Evolutionary conservation across 768 basidiomycete species (phyloP).

Genomic region (Trametopsis cervina): DNA sequence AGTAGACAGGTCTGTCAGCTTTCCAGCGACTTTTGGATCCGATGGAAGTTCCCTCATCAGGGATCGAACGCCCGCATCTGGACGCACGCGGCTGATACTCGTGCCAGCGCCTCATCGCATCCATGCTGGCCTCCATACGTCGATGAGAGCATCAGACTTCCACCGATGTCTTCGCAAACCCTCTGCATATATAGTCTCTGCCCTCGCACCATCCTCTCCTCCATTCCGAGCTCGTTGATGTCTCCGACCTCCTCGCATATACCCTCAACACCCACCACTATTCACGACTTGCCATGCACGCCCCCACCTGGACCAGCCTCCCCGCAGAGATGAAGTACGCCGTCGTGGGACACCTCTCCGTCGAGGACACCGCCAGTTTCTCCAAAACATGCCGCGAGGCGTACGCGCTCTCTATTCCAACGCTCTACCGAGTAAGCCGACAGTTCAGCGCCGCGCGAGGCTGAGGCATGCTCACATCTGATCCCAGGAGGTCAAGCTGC

Average conservation of each 20-base stretch:
- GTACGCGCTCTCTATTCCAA: constrained; percentile 50
- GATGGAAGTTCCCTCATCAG: too few relatives aligned
- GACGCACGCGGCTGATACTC: too few relatives aligned
- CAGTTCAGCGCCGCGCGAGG: neutral
- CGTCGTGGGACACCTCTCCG: constrained; percentile 43
- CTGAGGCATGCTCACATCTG: neutral
- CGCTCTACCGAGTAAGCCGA: constrained; percentile 48
- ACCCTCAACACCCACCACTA: neutral
- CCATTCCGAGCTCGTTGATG: too few relatives aligned
- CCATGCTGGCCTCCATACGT: too few relatives aligned
- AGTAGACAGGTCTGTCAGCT: too few relatives aligned
- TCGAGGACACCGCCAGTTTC: constrained; percentile 37
- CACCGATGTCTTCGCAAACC: constrained; percentile 4
- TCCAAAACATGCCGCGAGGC: constrained; percentile 41
- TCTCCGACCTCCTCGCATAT: neutral
- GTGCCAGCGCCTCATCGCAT: too few relatives aligned
- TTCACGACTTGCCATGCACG: constrained; percentile 7
- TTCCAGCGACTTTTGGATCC: too few relatives aligned
- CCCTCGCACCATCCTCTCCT: too few relatives aligned
- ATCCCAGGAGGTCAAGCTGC: constrained; percentile 42
- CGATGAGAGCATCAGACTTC: too few relatives aligned
- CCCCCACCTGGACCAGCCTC: constrained; percentile 41
- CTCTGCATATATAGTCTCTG: neutral
- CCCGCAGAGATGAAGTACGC: constrained; percentile 62
- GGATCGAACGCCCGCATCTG: too few relatives aligned